Evolutionary conservation across 768 basidiomycete genomes (phyloP).

Genomic region (Russula sp.): DNA sequence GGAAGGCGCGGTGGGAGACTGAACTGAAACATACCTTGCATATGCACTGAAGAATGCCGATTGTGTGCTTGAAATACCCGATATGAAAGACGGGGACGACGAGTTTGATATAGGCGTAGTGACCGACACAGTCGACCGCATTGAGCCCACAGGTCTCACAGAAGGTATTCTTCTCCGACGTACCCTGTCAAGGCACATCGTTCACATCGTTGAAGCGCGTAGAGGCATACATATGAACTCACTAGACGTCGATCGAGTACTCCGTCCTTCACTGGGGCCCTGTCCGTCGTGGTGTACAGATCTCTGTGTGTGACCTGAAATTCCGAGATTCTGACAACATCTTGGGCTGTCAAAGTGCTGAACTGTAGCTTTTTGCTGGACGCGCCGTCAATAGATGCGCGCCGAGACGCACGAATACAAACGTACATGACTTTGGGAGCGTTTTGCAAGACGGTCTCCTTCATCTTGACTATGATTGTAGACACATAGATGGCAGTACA

Average conservation of each 20-base stretch:
- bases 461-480: slow-evolving; percentile 15
- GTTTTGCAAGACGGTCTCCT: slow-evolving; percentile 26
- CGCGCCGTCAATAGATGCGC: neutral
- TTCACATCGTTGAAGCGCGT: neutral
- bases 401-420: neutral
- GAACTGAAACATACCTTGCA: slow-evolving; percentile 77
- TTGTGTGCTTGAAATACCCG: slow-evolving; percentile 96
- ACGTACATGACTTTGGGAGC: slow-evolving; percentile 28
- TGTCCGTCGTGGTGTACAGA: slow-evolving; percentile 80
- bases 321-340: slow-evolving; percentile 93
- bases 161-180: slow-evolving; percentile 85
- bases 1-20: neutral
- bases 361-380: slow-evolving; percentile 93
- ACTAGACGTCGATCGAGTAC: slow-evolving; percentile 91
- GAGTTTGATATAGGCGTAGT: slow-evolving; percentile 98
- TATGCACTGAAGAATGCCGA: slow-evolving; percentile 89
- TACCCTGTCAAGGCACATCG: slow-evolving; percentile 60
- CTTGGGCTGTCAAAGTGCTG: slow-evolving; percentile 88
- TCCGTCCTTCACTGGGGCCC: slow-evolving; percentile 85
- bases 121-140: slow-evolving; percentile 93
- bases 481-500: slow-evolving; percentile 7
- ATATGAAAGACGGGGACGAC: slow-evolving; percentile 97
- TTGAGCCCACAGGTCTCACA: slow-evolving; percentile 95
- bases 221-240: slow-evolving; percentile 34
- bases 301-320: slow-evolving; percentile 94